Conservation (phyloP, 306 rosid species). For the Trifolium pratense region DNA sequence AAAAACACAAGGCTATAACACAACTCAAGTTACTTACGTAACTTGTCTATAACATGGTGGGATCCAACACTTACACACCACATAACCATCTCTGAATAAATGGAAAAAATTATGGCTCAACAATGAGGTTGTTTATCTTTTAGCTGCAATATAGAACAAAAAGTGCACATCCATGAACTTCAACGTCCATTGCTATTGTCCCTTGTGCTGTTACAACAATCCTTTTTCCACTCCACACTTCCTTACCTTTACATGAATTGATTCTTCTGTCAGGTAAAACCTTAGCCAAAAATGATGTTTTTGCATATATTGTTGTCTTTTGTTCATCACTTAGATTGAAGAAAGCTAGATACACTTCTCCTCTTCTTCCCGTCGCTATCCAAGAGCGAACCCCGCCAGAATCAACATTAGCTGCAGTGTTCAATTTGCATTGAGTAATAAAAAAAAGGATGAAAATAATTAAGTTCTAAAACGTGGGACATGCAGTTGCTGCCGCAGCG, state of each 20-base stretch:
- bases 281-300: slow-evolving; percentile 58
- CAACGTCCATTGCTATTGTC: slow-evolving; percentile 51
- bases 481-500: too few relatives aligned
- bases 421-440: slow-evolving; percentile 34
- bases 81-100: too few relatives aligned
- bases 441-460: too few relatives aligned
- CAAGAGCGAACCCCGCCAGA: slow-evolving; percentile 72
- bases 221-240: slow-evolving; percentile 74
- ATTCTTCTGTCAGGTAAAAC: slow-evolving; percentile 51
- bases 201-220: slow-evolving; percentile 44
- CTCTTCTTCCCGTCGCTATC: slow-evolving; percentile 84
- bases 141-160: slow-evolving; percentile 55
- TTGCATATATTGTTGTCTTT: slow-evolving; percentile 47
- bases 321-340: slow-evolving; percentile 63
- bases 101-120: neutral
- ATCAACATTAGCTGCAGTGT: slow-evolving; percentile 53
- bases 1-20: too few relatives aligned
- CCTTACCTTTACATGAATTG: slow-evolving; percentile 54
- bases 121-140: neutral
- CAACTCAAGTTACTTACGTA: too few relatives aligned
- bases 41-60: neutral
- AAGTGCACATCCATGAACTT: slow-evolving; percentile 67
- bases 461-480: slow-evolving; percentile 2
- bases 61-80: neutral
- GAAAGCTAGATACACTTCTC: slow-evolving; percentile 78